Evolutionary conservation across 352 stramenopile species (phyloP).

Genomic region (Phytophthora citricola): DNA sequence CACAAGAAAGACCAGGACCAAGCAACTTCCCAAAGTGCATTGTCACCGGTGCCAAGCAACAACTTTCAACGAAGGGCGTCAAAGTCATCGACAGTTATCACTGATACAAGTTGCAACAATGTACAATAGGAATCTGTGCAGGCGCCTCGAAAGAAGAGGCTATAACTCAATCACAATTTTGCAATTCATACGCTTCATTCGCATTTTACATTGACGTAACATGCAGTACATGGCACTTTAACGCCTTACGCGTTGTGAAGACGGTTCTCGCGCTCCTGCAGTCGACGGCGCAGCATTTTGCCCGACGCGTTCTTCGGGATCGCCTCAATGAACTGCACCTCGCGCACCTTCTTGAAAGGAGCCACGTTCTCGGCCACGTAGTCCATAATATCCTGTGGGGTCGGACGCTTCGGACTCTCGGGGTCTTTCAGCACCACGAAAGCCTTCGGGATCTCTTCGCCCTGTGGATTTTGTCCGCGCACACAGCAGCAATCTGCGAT

Average conservation of each 20-base stretch:
- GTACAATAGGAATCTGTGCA: slow-evolving; percentile 16
- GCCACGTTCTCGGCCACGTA: slow-evolving; percentile 87
- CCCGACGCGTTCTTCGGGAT: slow-evolving; percentile 91
- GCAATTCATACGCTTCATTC: slow-evolving; percentile 16
- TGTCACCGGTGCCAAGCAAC: not conserved
- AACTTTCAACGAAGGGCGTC: not conserved
- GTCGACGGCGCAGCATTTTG: slow-evolving; percentile 91
- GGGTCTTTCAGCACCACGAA: slow-evolving; percentile 86
- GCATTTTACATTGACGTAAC: slow-evolving; percentile 13
- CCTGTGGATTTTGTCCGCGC: slow-evolving; percentile 65
- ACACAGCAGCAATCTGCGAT: slow-evolving; percentile 84
- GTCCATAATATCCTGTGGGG: slow-evolving; percentile 77
- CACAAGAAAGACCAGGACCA: not conserved
- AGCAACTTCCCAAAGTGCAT: not conserved
- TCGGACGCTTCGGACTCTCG: slow-evolving; percentile 36
- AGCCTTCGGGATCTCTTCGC: slow-evolving; percentile 90
- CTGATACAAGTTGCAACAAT: not conserved
- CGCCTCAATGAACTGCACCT: slow-evolving; percentile 88
- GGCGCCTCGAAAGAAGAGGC: slow-evolving; percentile 6
- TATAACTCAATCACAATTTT: slow-evolving; percentile 1
- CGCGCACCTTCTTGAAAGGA: slow-evolving; percentile 88
- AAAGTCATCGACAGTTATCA: not conserved
- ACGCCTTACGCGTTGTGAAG: slow-evolving; percentile 17
- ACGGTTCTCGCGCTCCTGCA: slow-evolving; percentile 56
- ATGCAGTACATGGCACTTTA: not conserved